A percentile compares a stretch with the other conserved stretches of the same genome.
These are phyloP conservation scores for Coniella lustricola DNA, from an alignment of 2,329 filamentous ascomycete genomes.

Conservation along the genomic window DNA sequence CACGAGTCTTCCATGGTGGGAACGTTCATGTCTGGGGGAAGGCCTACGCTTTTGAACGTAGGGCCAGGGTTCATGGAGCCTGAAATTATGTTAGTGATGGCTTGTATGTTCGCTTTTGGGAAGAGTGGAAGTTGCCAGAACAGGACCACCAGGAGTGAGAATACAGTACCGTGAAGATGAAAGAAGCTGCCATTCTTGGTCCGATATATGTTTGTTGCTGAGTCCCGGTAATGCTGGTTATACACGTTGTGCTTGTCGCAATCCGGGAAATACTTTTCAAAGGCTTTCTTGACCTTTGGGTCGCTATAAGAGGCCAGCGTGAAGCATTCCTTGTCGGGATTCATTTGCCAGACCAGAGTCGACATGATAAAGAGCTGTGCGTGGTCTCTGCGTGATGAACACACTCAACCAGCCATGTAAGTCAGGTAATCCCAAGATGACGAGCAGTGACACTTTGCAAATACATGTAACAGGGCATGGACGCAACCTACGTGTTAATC, in stretches of 20 bases:
- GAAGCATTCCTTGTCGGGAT: background rate
- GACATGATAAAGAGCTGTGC: slow-evolving; percentile 38
- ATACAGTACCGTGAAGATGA: slow-evolving; percentile 17
- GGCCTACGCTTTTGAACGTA: slow-evolving; percentile 14
- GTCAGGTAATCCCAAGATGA: too few relatives aligned
- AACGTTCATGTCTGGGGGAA: slow-evolving; percentile 14
- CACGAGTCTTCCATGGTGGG: slow-evolving; percentile 5
- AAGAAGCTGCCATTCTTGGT: slow-evolving; percentile 18
- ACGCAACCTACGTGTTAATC: slow-evolving; percentile 39
- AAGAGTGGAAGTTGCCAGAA: too few relatives aligned
- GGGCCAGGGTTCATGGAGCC: slow-evolving; percentile 14
- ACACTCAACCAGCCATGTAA: too few relatives aligned
- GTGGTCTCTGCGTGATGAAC: slow-evolving; percentile 25
- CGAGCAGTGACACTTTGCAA: too few relatives aligned
- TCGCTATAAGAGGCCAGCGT: background rate
- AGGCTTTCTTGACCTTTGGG: background rate
- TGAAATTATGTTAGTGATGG: too few relatives aligned
- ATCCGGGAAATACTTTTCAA: slow-evolving; percentile 18
- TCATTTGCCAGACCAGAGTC: slow-evolving; percentile 22
- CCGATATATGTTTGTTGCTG: slow-evolving; percentile 23
- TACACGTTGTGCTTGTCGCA: slow-evolving; percentile 18
- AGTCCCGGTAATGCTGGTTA: slow-evolving; percentile 8
- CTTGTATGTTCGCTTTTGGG: too few relatives aligned
- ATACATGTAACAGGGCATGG: too few relatives aligned
- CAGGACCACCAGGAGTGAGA: background rate